These are phyloP conservation scores for Cubamyces lactineus DNA, from an alignment of 768 basidiomycete species.

Conservation along the genomic window DNA sequence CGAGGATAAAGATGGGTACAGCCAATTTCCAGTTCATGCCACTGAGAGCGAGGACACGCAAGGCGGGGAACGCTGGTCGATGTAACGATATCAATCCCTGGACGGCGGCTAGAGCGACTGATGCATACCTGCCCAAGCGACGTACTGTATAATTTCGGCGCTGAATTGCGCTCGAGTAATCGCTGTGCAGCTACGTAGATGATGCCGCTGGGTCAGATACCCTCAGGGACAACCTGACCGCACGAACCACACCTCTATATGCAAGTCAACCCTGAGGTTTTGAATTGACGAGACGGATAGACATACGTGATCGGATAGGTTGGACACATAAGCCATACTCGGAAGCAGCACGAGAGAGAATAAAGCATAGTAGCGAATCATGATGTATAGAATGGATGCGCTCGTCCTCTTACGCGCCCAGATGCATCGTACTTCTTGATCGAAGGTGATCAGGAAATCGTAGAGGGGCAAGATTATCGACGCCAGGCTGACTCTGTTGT, in stretches of 20 bases:
- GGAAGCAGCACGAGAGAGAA: not conserved
- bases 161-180: not conserved
- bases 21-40: not conserved
- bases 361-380: slow-evolving; percentile 18
- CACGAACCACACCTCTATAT: no score
- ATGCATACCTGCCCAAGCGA: not conserved
- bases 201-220: no score
- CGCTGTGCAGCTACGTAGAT: not conserved
- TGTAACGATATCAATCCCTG: no score
- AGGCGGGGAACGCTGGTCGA: not conserved
- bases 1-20: not conserved
- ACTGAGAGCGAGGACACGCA: not conserved
- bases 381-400: slow-evolving; percentile 15
- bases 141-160: not conserved
- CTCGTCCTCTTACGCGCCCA: slow-evolving; percentile 19
- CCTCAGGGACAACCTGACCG: no score
- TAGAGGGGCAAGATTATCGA: not conserved
- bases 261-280: no score
- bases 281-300: no score
- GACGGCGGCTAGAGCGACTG: no score
- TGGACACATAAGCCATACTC: not conserved
- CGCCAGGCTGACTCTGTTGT: no score
- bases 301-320: not conserved
- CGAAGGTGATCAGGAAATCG: slow-evolving; percentile 14
- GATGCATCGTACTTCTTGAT: slow-evolving; percentile 15